Conservation (phyloP, 495 filamentous ascomycete species). For the Hyaloscypha variabilis region DNA sequence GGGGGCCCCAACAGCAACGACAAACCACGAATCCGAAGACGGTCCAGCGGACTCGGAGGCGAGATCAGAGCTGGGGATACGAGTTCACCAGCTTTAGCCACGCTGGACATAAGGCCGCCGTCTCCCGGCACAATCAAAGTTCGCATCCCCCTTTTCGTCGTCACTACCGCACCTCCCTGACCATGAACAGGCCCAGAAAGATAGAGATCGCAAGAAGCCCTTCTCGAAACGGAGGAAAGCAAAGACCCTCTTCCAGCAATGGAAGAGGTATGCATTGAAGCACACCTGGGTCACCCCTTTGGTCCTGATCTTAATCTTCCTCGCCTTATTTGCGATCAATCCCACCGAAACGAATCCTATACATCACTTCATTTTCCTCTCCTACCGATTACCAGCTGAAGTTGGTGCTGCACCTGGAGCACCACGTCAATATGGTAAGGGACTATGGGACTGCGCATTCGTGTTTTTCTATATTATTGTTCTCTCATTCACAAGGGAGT, state of each 20-base stretch:
- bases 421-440: constrained; percentile 85
- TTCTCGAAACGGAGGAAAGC: constrained; percentile 59
- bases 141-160: not conserved
- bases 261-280: constrained; percentile 65
- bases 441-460: constrained; percentile 79
- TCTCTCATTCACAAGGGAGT: constrained; percentile 91
- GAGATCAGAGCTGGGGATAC: constrained; percentile 36
- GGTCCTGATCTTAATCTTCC: constrained; percentile 63
- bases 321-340: constrained; percentile 73
- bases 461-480: constrained; percentile 89
- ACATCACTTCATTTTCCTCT: constrained; percentile 88
- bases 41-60: constrained; percentile 34
- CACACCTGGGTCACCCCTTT: constrained; percentile 85
- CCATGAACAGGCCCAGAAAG: constrained; percentile 27
- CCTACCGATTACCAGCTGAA: constrained; percentile 70
- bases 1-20: constrained; percentile 13
- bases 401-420: constrained; percentile 49
- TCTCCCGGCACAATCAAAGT: constrained; percentile 32
- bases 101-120: constrained; percentile 30
- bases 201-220: constrained; percentile 41
- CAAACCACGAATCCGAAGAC: constrained; percentile 28
- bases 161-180: constrained; percentile 2
- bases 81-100: constrained; percentile 31
- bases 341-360: constrained; percentile 82
- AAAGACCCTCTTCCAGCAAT: constrained; percentile 65